Evolutionary conservation across 148 eudicot genomes (phyloP), one percentile per base, ranked within the genome.

Genomic region (Rhododendron molle): DNA sequence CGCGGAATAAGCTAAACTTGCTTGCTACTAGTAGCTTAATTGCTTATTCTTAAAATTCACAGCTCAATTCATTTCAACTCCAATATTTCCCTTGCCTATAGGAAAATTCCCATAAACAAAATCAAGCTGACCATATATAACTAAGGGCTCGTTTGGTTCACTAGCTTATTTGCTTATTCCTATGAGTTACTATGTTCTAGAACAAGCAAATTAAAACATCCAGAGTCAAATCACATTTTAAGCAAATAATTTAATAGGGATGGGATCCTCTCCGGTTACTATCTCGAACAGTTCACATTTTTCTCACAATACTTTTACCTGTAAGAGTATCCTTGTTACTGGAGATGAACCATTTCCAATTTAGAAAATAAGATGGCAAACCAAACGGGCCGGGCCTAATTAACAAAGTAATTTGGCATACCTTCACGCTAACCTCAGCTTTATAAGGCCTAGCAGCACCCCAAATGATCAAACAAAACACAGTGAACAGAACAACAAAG

Each of bases 391-490:
- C 65, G 8, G 7, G 5, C 15, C 44, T 40, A 40, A 11, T 52
- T 3, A 60, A 23, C 30, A n/a, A 65, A 26, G 32, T n/a, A 10
- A 52, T 23, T 56, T 26, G 16, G 81, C 44, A 69, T 90, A 96
- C 98, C 98, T 93, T 96, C 83, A 96, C 89, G 82, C 88, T 69
- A 79, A 96, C 88, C 88, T 95, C 89, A 80, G 98, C 87, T 86
- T 92, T 94, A 85, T 80, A 96, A 85, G 96, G 95, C 85, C 96
- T 87, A 30, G 90, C 94, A 77, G 98, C 98, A 15, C 94, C 98
- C 98, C 98, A 96, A 83, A 96, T 93, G 81, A 96, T 96, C 92
- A 96, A 87, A 85, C 98, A 96, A 85, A 96, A 94, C 13, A 94
- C 91, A 58, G 93, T 91, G 81, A 94, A 94, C 90, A 96, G 84